Percentiles rank a stretch among this genome's conserved stretches.
phyloP scores from a whole-genome alignment of 768 basidiomycete species.

The Tricholoma sp. region DNA sequence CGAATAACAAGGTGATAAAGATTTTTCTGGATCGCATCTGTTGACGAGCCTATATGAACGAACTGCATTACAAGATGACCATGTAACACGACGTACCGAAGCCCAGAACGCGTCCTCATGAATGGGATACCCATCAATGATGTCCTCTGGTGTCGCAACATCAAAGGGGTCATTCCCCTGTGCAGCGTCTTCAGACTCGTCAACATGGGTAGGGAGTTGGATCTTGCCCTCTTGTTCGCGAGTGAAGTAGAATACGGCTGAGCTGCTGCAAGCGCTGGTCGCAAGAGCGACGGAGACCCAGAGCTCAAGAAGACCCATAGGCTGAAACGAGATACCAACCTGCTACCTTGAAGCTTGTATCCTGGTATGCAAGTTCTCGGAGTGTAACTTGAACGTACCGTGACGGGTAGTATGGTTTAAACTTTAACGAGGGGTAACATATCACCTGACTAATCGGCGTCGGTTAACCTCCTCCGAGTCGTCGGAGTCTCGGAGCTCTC shows the following conservation, averaged over 20 bases:
- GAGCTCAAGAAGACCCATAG: neutral
- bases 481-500: no score
- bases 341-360: neutral
- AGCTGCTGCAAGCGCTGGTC: neutral
- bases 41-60: neutral
- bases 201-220: neutral
- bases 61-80: no score
- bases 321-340: neutral
- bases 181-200: neutral
- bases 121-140: slow-evolving; percentile 62
- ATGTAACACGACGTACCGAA: slow-evolving; percentile 30
- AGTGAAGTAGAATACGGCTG: no score
- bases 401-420: no score
- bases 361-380: no score
- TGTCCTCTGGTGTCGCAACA: slow-evolving; percentile 68
- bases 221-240: no score
- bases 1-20: slow-evolving; percentile 40
- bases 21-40: slow-evolving; percentile 63
- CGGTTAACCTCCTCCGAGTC: no score
- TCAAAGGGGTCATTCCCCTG: slow-evolving; percentile 53
- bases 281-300: neutral
- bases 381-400: neutral
- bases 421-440: no score
- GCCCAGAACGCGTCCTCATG: slow-evolving; percentile 57
- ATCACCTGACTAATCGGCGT: no score